These are phyloP conservation scores for Coprinellus micaceus DNA, from an alignment of 768 basidiomycete genomes.

Conservation along the genomic window DNA sequence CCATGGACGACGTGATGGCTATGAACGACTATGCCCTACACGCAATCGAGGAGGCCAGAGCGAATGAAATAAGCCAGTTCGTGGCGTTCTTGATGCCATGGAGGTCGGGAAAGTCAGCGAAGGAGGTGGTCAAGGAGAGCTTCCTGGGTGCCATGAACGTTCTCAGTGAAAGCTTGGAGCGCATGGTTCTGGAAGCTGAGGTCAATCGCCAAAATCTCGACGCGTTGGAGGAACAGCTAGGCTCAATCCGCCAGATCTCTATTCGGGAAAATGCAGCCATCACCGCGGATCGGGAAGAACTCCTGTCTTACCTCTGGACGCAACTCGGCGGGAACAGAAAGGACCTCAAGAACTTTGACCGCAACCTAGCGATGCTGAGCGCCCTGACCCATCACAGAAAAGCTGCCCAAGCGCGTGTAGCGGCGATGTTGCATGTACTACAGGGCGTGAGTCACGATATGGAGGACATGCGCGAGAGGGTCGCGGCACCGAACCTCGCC, in stretches of 20 bases:
- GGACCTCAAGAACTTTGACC: constrained; percentile 43
- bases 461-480: constrained; percentile 73
- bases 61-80: constrained; percentile 31
- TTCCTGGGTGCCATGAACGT: constrained; percentile 64
- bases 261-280: constrained; percentile 52
- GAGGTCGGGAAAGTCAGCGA: constrained; percentile 31
- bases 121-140: constrained; percentile 46
- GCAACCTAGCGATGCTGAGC: constrained; percentile 50
- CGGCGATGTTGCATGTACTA: constrained; percentile 57
- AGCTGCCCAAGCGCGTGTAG: constrained; percentile 64
- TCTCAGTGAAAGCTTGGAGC: constrained; percentile 47
- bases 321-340: constrained; percentile 57
- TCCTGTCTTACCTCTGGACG: constrained; percentile 70
- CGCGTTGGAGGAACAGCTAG: constrained; percentile 58
- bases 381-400: constrained; percentile 55
- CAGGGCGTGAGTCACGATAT: constrained; percentile 67
- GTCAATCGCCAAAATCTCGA: constrained; percentile 53
- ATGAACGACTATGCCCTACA: constrained; percentile 68
- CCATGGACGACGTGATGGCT: constrained; percentile 74
- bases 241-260: constrained; percentile 53
- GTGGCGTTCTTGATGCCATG: constrained; percentile 31
- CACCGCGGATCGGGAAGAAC: constrained; percentile 41
- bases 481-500: constrained; percentile 61
- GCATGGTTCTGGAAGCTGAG: constrained; percentile 67
- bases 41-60: constrained; percentile 45